Evolutionary conservation across 371 early-diverging fungal genomes (phyloP).

Genomic region (Coemansia sp.): DNA sequence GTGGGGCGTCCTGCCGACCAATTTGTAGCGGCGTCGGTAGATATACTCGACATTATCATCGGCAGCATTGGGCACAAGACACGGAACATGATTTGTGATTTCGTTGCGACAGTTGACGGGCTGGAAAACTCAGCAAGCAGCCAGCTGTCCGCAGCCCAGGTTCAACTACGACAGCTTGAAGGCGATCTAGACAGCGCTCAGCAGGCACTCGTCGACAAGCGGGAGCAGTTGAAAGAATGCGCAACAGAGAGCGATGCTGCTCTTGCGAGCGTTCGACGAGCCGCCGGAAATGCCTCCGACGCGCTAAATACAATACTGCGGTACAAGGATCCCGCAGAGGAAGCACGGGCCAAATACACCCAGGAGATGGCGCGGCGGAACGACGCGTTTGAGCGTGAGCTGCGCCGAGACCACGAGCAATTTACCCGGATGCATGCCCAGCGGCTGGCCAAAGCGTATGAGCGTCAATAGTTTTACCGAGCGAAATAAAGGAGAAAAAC

Average conservation of each 20-base stretch:
- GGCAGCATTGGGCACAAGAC: not conserved
- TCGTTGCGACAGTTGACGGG: not conserved
- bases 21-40: not conserved
- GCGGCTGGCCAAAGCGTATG: slow-evolving; percentile 15
- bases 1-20: not conserved
- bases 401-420: slow-evolving; percentile 29
- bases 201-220: not conserved
- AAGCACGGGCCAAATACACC: not conserved
- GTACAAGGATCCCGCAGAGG: not conserved
- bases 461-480: not conserved
- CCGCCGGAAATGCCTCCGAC: not conserved
- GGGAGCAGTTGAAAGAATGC: not conserved
- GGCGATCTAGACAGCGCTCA: not conserved
- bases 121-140: not conserved
- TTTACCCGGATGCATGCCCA: slow-evolving; percentile 26
- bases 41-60: not conserved
- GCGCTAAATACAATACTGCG: not conserved
- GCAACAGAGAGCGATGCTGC: not conserved
- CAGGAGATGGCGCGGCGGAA: slow-evolving; percentile 17
- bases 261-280: not conserved
- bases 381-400: slow-evolving; percentile 19
- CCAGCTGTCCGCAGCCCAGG: not conserved
- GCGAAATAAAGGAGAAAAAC: not conserved
- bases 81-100: not conserved
- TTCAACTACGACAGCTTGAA: not conserved